Evolutionary conservation across 495 filamentous ascomycete genomes (phyloP), one percentile per base, ranked within the genome.

Genomic region (Lasiosphaeria miniovina): DNA sequence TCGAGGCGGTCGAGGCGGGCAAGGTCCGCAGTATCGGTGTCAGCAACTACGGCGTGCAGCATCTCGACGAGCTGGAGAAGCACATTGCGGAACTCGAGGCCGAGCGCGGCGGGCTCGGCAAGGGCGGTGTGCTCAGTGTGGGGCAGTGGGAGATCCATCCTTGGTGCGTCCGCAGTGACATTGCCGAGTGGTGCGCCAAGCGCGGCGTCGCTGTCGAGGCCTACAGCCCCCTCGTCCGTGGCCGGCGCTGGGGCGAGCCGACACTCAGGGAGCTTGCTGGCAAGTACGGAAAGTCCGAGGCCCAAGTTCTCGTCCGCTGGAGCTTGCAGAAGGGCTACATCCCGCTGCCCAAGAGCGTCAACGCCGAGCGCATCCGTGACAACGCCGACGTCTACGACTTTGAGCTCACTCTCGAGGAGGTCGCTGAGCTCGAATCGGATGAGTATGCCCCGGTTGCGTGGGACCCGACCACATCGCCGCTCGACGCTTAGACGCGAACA

Each of bases 81-180:
- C 88, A 90, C 69, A 92, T 93, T 63, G 80, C 84, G 61, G 79
- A 86, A 68, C 75, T 85, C 6, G 85, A 88, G 64, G 68, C 64
- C 14, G 80, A 84, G 66, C 70, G 77, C 32, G 76, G 84, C 56
- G 81, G 82, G 4, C 80, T 82, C 62, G 89, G 88, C 7, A 85
- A 81, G 55, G 90, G 88, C 10, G 90, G 90, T 3, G 75, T 90
- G 24, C 80, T 97, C 65, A 86, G 84, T 52, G 89, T 96, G 6
- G 90, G 89, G 8, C 92, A 96, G 71, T 90, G 90, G 67, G 93
- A 97, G 74, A 76, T 97, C 15, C 93, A 98, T 68, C 92, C 93
- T 2, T 96, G 90, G 90, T 84, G 88, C n/a, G 77, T 84, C 4
- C 79, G 93, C 10, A 77, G 78, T 6, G 89, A 94, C 64, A 88